Conservation (phyloP, 345 rosid genomes). For the Luvunga scandens region DNA sequence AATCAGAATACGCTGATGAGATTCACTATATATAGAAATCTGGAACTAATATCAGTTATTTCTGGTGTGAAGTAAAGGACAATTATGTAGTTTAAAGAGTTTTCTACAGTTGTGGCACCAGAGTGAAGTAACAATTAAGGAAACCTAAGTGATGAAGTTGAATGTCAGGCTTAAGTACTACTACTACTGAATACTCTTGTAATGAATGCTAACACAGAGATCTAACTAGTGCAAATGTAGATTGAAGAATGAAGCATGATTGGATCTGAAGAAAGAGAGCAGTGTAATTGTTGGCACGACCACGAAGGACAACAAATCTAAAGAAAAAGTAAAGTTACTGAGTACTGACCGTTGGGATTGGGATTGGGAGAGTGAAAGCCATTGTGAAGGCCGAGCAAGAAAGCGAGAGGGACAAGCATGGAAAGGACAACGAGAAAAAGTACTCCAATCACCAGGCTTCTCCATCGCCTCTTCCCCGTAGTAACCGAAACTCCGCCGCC, state of each 20-base stretch:
- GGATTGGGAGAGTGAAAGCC: slow-evolving; percentile 65
- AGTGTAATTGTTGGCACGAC: background rate
- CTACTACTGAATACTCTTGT: background rate
- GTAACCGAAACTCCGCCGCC: slow-evolving; percentile 29
- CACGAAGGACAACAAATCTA: background rate
- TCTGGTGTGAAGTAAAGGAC: background rate
- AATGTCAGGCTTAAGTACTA: background rate
- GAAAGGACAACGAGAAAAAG: slow-evolving; percentile 84
- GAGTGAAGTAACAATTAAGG: background rate
- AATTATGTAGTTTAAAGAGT: background rate
- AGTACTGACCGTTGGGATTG: slow-evolving; percentile 24
- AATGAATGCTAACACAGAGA: background rate
- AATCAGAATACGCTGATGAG: slow-evolving; percentile 4
- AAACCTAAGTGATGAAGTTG: background rate
- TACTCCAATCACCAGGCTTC: slow-evolving; percentile 63
- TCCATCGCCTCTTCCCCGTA: slow-evolving; percentile 75
- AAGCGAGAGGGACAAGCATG: slow-evolving; percentile 92
- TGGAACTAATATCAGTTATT: background rate
- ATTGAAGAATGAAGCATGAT: background rate
- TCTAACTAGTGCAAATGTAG: slow-evolving; percentile 7
- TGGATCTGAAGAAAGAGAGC: slow-evolving; percentile 3
- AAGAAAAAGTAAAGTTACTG: slow-evolving; percentile 18
- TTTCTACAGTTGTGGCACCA: background rate
- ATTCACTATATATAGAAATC: background rate
- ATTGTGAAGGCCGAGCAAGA: slow-evolving; percentile 79